These are phyloP conservation scores for Aspergillus sparsus DNA, from an alignment of 495 filamentous ascomycete species.

Conservation along the genomic window DNA sequence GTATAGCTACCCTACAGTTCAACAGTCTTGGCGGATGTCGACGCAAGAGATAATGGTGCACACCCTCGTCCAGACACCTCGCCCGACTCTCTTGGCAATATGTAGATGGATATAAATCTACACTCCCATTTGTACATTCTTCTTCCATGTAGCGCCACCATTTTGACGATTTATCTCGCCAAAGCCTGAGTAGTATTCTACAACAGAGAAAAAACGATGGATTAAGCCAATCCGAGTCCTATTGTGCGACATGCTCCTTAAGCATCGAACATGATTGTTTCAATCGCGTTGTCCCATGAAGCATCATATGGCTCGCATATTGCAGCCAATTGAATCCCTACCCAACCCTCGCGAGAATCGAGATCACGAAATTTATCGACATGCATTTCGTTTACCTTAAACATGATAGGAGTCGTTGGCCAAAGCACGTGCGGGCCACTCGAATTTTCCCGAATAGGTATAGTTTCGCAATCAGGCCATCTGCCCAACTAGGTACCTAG, in stretches of 20 bases:
- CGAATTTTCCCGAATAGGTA: too few species aligned
- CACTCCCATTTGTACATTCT: not conserved
- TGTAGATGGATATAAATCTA: not conserved
- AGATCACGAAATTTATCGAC: too few species aligned
- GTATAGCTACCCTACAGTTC: not conserved
- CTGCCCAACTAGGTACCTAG: too few species aligned
- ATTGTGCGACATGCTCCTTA: not conserved
- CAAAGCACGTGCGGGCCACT: too few species aligned
- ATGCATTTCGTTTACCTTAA: too few species aligned
- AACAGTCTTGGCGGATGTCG: conserved; percentile 3
- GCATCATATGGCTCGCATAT: not conserved
- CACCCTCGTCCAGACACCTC: not conserved
- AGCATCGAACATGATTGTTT: not conserved
- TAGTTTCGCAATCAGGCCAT: too few species aligned
- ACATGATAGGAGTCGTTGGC: too few species aligned
- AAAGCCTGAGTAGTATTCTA: not conserved
- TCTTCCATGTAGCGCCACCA: not conserved
- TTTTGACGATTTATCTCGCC: not conserved
- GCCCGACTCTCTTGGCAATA: not conserved
- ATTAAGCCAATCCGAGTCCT: conserved; percentile 9
- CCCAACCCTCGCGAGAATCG: too few species aligned
- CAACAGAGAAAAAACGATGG: not conserved
- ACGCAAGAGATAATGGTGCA: not conserved
- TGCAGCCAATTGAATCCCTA: not conserved
- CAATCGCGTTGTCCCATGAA: not conserved